Evolutionary conservation across 148 eudicot genomes (phyloP).

Genomic region (Rhododendron mucronatum): DNA sequence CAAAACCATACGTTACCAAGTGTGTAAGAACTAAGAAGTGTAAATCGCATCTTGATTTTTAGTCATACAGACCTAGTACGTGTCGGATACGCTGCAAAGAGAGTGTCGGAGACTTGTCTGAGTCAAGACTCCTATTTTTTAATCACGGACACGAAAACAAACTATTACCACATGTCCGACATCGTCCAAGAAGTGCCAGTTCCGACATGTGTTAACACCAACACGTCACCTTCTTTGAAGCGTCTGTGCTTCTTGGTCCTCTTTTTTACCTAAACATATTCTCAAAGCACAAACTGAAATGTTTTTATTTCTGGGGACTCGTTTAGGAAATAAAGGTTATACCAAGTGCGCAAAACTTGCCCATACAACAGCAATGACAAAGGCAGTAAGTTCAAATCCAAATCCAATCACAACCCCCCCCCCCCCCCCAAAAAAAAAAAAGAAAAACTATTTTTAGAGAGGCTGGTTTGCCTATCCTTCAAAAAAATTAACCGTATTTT

Average conservation of each 20-base stretch:
- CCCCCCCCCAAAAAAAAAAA: not conserved
- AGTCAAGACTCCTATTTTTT: not conserved
- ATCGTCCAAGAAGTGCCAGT: not conserved
- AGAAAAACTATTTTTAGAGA: not conserved
- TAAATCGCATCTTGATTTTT: not conserved
- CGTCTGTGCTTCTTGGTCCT: not conserved
- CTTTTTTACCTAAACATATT: not conserved
- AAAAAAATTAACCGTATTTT: not conserved
- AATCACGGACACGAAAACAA: not conserved
- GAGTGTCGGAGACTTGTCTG: not conserved
- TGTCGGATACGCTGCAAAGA: not conserved
- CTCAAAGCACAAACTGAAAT: not conserved
- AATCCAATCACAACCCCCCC: not conserved
- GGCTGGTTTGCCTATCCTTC: not conserved
- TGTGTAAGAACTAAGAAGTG: not conserved
- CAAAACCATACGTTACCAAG: not conserved
- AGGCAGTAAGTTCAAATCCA: not conserved
- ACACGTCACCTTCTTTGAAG: not conserved
- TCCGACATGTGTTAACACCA: not conserved
- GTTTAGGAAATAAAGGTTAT: not conserved
- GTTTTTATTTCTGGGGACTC: not conserved
- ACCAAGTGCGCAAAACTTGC: not conserved
- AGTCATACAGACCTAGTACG: not conserved
- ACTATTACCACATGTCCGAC: not conserved
- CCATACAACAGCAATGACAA: not conserved